Conservation (phyloP, 352 stramenopile genomes). For the Phytopythium montanum region DNA sequence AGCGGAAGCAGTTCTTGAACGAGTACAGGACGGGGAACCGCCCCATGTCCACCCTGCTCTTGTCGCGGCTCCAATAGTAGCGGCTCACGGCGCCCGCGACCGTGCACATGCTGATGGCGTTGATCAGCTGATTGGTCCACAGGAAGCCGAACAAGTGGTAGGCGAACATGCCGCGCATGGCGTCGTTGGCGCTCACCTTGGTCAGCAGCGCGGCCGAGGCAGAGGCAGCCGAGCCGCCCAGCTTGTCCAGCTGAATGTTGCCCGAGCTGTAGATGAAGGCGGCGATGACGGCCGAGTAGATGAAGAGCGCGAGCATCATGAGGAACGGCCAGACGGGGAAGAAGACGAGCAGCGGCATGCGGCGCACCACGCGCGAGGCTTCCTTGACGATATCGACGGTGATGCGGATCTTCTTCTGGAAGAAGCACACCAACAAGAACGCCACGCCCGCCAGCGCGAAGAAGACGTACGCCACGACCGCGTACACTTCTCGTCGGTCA, state of each 20-base stretch:
- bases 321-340: slow-evolving; percentile 68
- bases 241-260: slow-evolving; percentile 34
- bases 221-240: slow-evolving; percentile 15
- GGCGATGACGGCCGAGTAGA: slow-evolving; percentile 53
- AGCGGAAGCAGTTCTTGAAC: slow-evolving; percentile 76
- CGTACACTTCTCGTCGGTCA: slow-evolving; percentile 57
- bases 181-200: slow-evolving; percentile 44
- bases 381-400: slow-evolving; percentile 77
- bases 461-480: slow-evolving; percentile 56
- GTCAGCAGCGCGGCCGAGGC: slow-evolving; percentile 23
- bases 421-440: slow-evolving; percentile 80
- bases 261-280: slow-evolving; percentile 71
- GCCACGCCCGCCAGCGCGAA: slow-evolving; percentile 52
- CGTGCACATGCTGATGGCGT: slow-evolving; percentile 94
- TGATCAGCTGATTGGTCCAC: slow-evolving; percentile 96
- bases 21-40: slow-evolving; percentile 54
- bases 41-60: slow-evolving; percentile 59
- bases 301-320: slow-evolving; percentile 60
- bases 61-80: slow-evolving; percentile 92
- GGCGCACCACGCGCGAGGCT: slow-evolving; percentile 55
- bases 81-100: slow-evolving; percentile 89
- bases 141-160: slow-evolving; percentile 95
- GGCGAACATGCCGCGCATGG: slow-evolving; percentile 65
- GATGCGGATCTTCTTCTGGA: slow-evolving; percentile 79
- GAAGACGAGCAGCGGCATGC: slow-evolving; percentile 55